Evolutionary conservation across 768 basidiomycete genomes (phyloP).

Genomic region (Trametes cubensis): DNA sequence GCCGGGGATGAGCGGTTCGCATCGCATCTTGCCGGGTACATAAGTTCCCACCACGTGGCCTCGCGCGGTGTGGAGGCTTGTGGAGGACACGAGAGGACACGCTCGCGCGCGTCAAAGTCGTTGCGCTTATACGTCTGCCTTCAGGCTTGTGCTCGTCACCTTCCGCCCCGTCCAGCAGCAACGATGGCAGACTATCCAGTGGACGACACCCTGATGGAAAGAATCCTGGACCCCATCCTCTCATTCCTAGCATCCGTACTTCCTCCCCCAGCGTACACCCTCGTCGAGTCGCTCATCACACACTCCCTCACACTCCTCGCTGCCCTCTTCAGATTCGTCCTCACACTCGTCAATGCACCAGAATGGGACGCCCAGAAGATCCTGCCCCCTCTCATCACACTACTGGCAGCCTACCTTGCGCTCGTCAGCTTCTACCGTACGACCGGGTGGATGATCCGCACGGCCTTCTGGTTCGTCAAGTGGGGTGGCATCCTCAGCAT

Average conservation of each 20-base stretch:
- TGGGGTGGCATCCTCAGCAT: slow-evolving; percentile 68
- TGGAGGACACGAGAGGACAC: too few species aligned
- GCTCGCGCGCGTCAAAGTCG: slow-evolving; percentile 4
- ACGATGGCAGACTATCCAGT: slow-evolving; percentile 8
- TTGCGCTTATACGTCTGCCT: neutral
- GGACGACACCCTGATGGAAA: slow-evolving; percentile 3
- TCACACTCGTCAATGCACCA: slow-evolving; percentile 50
- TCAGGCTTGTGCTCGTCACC: neutral
- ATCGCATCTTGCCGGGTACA: neutral
- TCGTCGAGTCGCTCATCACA: slow-evolving; percentile 54
- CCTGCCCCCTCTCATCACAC: slow-evolving; percentile 72
- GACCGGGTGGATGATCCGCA: slow-evolving; percentile 71
- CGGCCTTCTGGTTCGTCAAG: slow-evolving; percentile 70
- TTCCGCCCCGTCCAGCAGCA: neutral
- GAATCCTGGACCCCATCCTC: slow-evolving; percentile 55
- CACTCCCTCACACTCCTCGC: slow-evolving; percentile 54
- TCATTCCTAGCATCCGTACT: slow-evolving; percentile 55
- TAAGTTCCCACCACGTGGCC: slow-evolving; percentile 17
- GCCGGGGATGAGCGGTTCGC: too few species aligned
- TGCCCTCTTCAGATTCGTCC: slow-evolving; percentile 50
- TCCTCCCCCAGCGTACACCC: slow-evolving; percentile 56
- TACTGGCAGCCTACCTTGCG: slow-evolving; percentile 75
- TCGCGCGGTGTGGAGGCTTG: too few species aligned
- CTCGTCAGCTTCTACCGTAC: slow-evolving; percentile 80
- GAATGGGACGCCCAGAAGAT: slow-evolving; percentile 70